Evolutionary conservation across 345 rosid genomes (phyloP).

Genomic region (Rubroshorea leprosula): DNA sequence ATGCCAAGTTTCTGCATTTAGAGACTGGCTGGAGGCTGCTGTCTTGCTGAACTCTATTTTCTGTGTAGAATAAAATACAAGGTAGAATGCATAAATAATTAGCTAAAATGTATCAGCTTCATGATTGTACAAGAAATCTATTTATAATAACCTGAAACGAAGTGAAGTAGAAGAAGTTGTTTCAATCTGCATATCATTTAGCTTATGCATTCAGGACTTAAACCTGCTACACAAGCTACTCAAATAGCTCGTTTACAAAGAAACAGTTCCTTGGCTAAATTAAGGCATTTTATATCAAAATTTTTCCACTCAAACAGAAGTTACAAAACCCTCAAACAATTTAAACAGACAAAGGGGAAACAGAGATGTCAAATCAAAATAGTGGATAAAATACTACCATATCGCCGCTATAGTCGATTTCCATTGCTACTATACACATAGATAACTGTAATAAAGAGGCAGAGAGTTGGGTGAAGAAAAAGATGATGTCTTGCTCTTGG

Average conservation of each 20-base stretch:
- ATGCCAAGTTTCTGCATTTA: no score
- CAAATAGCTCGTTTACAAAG: neutral
- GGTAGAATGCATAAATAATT: no score
- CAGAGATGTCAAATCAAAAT: neutral
- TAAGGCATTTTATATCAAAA: conserved; percentile 4
- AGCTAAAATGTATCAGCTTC: no score
- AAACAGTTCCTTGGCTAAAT: neutral
- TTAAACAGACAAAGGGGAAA: neutral
- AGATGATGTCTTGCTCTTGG: neutral
- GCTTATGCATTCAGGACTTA: no score
- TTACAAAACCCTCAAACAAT: conserved; percentile 3
- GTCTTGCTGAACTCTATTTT: no score
- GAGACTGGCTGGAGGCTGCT: no score
- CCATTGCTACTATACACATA: conserved; percentile 2
- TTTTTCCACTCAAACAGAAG: neutral
- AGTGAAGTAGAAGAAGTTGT: no score
- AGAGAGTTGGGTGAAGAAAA: neutral
- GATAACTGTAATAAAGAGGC: neutral
- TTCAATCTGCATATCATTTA: no score
- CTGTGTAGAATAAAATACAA: no score
- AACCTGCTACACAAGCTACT: conserved; percentile 4
- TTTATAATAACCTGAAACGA: no score
- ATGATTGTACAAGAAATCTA: no score
- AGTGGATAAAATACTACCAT: neutral
- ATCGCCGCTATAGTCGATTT: neutral